Base-by-base conservation (phyloP, 2,329 filamentous ascomycete species). In the Diaporthe caulivora region DNA sequence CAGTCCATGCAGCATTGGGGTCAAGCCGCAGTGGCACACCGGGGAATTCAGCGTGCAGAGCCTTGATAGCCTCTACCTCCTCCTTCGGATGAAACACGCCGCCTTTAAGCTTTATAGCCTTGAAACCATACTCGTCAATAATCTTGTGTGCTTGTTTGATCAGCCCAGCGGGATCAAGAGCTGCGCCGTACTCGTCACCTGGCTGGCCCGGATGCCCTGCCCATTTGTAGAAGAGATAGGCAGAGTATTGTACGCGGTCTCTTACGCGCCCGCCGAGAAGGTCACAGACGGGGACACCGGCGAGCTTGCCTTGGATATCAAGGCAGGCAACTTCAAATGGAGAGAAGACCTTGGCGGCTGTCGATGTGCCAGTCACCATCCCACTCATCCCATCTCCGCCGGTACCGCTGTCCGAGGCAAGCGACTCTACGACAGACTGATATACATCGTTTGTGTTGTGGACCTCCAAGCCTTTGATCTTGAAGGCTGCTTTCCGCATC, bases 161-260 rank as follows among this genome's bases (percentile, higher is more conserved):
- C 0, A 84, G 65, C 1, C 82, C 81, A 1, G 77, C 77, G 0
- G 82, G 76, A 37, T 84, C 80, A 0, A 85, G 78, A 0, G 83
- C 84, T 8, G 79, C 71, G 2, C 83, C 82, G 60, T 83, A 85
- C 73, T 85, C 83, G 34, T 85, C 84, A 44, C 85, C 82, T 0
- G 79, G 71, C 17, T 82, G 74, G 0, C 82, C 84, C 0, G 84
- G 82, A 57, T 85, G 83, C 1, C 83, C 82, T 10, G 72, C 80
- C 83, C 84, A 85, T 57, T 85, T 85, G 75, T 84, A 85, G 72
- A 85, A 85, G 7, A 85, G 77, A 68, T 85, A 85, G 3, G 84
- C 84, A 2, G 84, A 85, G 76, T 84, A 85, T 62, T 83, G 82
- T 1, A 85, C 82, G 24, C 77, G 79, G 68, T 84, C 80, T 72